These are phyloP conservation scores for Primulina eburnea DNA, from an alignment of 257 asterid genomes.

Conservation along the genomic window DNA sequence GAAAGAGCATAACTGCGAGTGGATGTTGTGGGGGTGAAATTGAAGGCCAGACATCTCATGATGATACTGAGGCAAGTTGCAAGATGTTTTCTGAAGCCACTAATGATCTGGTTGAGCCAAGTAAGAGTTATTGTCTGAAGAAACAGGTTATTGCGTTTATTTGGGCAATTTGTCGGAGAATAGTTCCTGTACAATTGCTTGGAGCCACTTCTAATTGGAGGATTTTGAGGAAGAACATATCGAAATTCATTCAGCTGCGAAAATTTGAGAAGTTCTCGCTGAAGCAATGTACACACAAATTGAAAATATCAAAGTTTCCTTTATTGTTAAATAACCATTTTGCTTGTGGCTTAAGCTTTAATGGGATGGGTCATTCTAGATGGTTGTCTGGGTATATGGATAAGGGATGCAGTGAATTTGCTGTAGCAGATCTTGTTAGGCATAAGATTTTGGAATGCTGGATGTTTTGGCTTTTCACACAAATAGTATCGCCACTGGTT, in stretches of 20 bases:
- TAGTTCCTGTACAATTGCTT: constrained; percentile 63
- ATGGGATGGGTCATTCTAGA: background rate
- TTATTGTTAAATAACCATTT: constrained; percentile 36
- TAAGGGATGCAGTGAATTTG: constrained; percentile 25
- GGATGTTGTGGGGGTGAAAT: constrained; percentile 20
- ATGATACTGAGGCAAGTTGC: constrained; percentile 26
- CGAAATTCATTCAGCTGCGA: constrained; percentile 66
- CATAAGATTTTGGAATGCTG: constrained; percentile 57
- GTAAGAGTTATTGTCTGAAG: constrained; percentile 52
- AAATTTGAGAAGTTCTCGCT: constrained; percentile 76
- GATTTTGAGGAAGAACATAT: constrained; percentile 58
- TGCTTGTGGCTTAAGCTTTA: background rate
- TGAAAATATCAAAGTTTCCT: constrained; percentile 57
- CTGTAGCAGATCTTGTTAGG: constrained; percentile 36
- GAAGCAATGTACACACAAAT: constrained; percentile 61
- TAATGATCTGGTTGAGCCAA: constrained; percentile 35
- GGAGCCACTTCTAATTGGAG: constrained; percentile 78
- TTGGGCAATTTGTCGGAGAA: constrained; percentile 86
- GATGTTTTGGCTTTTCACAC: constrained; percentile 71
- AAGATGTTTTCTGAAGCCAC: constrained; percentile 28
- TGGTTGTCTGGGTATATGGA: constrained; percentile 15
- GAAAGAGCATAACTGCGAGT: constrained; percentile 17
- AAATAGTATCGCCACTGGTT: constrained; percentile 60
- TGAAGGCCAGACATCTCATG: constrained; percentile 26
- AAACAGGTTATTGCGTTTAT: constrained; percentile 70